Conservation (phyloP, 192 early-diverging fungal species). For the Entomortierella lignicola region DNA sequence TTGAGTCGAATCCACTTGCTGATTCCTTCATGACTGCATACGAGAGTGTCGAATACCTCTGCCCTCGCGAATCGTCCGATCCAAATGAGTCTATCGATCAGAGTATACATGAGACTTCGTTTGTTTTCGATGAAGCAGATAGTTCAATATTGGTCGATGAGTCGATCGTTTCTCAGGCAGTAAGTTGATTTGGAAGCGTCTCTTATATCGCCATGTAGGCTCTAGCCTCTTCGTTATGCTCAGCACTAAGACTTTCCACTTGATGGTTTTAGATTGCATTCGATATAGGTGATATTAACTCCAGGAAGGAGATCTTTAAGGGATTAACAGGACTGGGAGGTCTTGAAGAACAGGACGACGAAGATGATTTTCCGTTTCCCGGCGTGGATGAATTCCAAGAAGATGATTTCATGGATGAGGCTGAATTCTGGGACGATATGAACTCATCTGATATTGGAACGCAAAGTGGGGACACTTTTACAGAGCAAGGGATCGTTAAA, state of each 20-base stretch:
- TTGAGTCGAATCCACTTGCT: constrained; percentile 15
- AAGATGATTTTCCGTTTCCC: constrained; percentile 21
- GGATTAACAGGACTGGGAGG: constrained; percentile 27
- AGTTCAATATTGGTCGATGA: constrained; percentile 48
- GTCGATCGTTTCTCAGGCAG: constrained; percentile 36
- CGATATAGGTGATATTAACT: constrained; percentile 19
- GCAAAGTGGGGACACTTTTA: background rate
- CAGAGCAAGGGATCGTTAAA: background rate
- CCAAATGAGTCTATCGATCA: constrained; percentile 9
- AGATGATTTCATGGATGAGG: constrained; percentile 40
- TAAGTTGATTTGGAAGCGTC: constrained; percentile 1
- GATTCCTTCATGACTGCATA: constrained; percentile 25
- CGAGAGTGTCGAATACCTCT: constrained; percentile 26
- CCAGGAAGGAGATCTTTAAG: constrained; percentile 18
- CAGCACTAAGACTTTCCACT: background rate
- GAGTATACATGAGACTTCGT: constrained; percentile 9
- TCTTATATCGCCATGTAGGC: too few relatives aligned
- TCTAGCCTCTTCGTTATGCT: background rate
- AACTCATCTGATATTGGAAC: constrained; percentile 7
- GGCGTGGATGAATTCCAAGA: constrained; percentile 32
- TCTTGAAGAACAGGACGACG: constrained; percentile 37
- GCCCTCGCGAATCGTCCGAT: constrained; percentile 6
- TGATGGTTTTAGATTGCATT: background rate
- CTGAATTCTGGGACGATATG: constrained; percentile 20
- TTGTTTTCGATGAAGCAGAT: constrained; percentile 36